Conservation (phyloP, 2,329 filamentous ascomycete genomes). For the Calonectria pseudoreteaudii region DNA sequence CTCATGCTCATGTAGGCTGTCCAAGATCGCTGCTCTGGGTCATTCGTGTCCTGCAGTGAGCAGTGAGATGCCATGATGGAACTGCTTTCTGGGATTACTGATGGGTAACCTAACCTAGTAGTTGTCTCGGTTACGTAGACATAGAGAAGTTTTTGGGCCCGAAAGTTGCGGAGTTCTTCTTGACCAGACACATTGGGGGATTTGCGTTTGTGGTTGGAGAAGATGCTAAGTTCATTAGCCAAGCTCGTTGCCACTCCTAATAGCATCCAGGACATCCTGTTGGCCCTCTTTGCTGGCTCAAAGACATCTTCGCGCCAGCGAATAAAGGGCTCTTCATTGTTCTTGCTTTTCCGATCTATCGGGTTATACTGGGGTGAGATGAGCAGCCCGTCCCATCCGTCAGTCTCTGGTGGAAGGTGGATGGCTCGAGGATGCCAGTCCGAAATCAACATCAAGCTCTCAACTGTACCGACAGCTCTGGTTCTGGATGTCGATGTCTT, state of each 20-base stretch:
- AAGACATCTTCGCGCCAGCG: conserved; percentile 42
- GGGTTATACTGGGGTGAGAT: not conserved
- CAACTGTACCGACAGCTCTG: not conserved
- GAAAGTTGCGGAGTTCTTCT: not conserved
- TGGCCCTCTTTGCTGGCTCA: conserved; percentile 38
- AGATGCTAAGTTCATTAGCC: not conserved
- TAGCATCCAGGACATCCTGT: conserved; percentile 45
- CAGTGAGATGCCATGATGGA: not conserved
- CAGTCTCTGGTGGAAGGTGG: not conserved
- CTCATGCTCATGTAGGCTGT: not conserved
- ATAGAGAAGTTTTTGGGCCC: not conserved
- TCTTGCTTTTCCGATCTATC: conserved; percentile 17
- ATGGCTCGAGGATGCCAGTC: not conserved
- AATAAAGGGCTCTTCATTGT: conserved; percentile 37
- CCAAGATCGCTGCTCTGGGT: not conserved
- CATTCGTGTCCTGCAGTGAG: not conserved
- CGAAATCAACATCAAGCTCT: conserved; percentile 24
- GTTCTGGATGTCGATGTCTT: not conserved
- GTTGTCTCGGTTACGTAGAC: not conserved
- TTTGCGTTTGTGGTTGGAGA: not conserved
- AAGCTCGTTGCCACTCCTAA: conserved; percentile 32
- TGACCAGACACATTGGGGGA: not conserved
- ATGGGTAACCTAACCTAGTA: not conserved
- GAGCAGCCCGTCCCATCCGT: not conserved
- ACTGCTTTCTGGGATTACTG: not conserved